These are phyloP conservation scores for Kappamyces sp. DNA, from an alignment of 192 early-diverging fungal species.

Conservation along the genomic window DNA sequence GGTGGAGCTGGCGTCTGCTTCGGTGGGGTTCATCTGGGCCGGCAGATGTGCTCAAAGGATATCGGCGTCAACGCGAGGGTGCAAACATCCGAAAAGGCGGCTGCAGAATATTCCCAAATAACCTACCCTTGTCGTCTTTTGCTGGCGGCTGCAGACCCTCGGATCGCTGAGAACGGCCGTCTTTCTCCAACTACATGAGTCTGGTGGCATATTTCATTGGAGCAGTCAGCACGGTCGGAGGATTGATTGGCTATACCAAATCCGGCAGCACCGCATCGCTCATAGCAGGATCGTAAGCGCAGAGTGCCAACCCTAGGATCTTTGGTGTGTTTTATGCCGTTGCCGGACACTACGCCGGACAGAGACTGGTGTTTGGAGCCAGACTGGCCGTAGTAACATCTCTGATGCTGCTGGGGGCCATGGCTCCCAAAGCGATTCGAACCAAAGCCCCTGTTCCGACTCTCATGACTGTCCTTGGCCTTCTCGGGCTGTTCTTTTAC, in stretches of 20 bases:
- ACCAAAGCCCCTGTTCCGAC: conserved; percentile 37
- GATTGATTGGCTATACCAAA: conserved; percentile 38
- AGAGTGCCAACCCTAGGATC: conserved; percentile 13
- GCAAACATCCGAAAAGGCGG: too few species aligned
- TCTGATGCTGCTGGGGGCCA: conserved; percentile 32
- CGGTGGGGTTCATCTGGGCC: too few species aligned
- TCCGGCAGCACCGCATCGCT: conserved; percentile 34
- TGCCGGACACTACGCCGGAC: conserved; percentile 30
- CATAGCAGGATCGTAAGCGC: conserved; percentile 27
- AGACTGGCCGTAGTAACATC: conserved; percentile 40
- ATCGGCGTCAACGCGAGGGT: too few species aligned
- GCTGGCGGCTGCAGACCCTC: too few species aligned
- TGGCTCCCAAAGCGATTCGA: conserved; percentile 36
- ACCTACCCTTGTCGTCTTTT: too few species aligned
- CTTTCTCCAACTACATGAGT: too few species aligned
- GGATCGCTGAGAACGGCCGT: too few species aligned
- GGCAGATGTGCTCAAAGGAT: too few species aligned
- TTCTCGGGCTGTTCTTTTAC: conserved; percentile 25
- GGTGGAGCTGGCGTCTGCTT: too few species aligned
- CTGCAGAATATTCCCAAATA: too few species aligned
- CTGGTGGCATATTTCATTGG: conserved; percentile 5
- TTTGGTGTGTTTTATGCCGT: conserved; percentile 36
- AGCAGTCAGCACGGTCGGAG: conserved; percentile 32
- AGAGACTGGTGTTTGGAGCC: conserved; percentile 37
- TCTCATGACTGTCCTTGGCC: conserved; percentile 21